These are phyloP conservation scores for Gamsiella multidivaricata DNA, from an alignment of 192 early-diverging fungal genomes.

Conservation along the genomic window DNA sequence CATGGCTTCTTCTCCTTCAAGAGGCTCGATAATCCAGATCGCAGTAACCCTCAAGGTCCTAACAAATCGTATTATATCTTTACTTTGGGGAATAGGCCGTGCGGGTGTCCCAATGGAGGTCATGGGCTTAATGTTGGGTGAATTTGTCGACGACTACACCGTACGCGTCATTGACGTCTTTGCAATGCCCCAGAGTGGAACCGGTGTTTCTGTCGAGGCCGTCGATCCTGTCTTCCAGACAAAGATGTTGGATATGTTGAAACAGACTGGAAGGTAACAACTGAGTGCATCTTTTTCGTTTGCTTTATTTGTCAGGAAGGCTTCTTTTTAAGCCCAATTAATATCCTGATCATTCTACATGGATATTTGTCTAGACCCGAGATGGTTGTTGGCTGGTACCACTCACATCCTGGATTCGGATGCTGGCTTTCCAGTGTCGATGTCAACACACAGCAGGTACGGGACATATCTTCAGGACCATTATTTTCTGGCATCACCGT, in stretches of 20 bases:
- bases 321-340: not conserved
- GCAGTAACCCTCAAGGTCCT: no score
- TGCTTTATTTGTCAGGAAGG: not conserved
- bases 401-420: constrained; percentile 99
- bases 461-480: not conserved
- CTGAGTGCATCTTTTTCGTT: no score
- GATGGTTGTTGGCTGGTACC: constrained; percentile 99
- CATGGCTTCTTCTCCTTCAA: not conserved
- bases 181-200: constrained; percentile 99
- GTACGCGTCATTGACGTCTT: constrained; percentile 99
- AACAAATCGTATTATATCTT: not conserved
- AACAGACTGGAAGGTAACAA: constrained; percentile 93
- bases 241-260: constrained; percentile 99
- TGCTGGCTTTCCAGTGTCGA: constrained; percentile 99
- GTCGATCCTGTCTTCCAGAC: constrained; percentile 99
- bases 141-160: constrained; percentile 99
- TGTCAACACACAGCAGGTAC: constrained; percentile 97
- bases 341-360: not conserved
- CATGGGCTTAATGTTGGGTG: constrained; percentile 99
- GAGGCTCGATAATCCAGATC: not conserved
- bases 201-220: constrained; percentile 98
- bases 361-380: constrained; percentile 75
- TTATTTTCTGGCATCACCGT: not conserved
- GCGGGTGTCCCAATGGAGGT: constrained; percentile 99
- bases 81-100: constrained; percentile 69